Evolutionary conservation across 2,329 filamentous ascomycete genomes (phyloP).

Genomic region (Achaetomium macrosporum): DNA sequence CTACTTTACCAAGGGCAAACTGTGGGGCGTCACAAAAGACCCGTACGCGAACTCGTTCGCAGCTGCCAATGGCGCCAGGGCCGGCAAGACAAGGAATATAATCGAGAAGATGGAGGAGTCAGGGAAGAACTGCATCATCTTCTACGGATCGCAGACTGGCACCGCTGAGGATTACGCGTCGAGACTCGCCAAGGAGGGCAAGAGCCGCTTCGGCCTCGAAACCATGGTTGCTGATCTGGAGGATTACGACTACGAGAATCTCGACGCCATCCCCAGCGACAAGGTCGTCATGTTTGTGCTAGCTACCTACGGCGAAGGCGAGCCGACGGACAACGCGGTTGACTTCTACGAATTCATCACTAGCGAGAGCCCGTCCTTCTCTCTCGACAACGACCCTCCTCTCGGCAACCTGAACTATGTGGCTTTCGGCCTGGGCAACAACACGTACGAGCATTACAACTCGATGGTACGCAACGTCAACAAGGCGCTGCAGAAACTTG

Average conservation of each 20-base stretch:
- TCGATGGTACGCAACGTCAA: conserved; percentile 93
- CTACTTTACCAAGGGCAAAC: conserved; percentile 96
- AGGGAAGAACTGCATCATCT: conserved; percentile 95
- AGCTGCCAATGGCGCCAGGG: conserved; percentile 63
- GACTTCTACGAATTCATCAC: conserved; percentile 98
- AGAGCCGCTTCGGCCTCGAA: conserved; percentile 90
- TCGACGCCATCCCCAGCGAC: conserved; percentile 82
- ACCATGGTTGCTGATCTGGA: conserved; percentile 98
- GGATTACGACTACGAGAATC: conserved; percentile 93
- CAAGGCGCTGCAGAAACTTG: conserved; percentile 72
- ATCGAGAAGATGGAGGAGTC: conserved; percentile 93
- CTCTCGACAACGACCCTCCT: conserved; percentile 65
- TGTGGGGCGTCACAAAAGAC: conserved; percentile 85
- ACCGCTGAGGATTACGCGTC: conserved; percentile 98
- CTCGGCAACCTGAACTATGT: conserved; percentile 86
- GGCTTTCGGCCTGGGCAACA: conserved; percentile 94
- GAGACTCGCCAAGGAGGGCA: conserved; percentile 91
- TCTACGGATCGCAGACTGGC: conserved; percentile 97
- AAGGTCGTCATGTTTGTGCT: conserved; percentile 93
- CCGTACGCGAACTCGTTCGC: conserved; percentile 75
- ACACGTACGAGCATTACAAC: conserved; percentile 99
- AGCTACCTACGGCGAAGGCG: conserved; percentile 95
- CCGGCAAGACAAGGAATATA: conserved; percentile 84
- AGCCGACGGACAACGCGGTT: conserved; percentile 97
- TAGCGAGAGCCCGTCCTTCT: conserved; percentile 74